Base-by-base conservation (phyloP, 768 basidiomycete genomes). In the Agrocybe chaxingu region DNA sequence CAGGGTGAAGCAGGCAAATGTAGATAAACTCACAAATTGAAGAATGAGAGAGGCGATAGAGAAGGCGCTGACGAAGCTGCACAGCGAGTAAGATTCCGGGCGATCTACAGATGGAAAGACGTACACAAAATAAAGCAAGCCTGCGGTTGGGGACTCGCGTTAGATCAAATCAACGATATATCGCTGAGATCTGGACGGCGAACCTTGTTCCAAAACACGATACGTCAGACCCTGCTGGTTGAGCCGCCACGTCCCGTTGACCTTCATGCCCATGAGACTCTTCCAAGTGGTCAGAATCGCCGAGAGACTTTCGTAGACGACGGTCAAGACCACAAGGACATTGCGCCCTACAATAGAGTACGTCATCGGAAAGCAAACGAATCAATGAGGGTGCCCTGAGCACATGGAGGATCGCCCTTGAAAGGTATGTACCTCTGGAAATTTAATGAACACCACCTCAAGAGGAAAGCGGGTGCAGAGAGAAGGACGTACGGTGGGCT, bases 121-220 rank as follows among this genome's bases (percentile, higher is more conserved):
- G 11, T n/a, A 51, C 50, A 33, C 44, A 11, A 51, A 45, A 31
- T 51, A 51, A 2, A 51, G 35, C 10, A 51, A 13, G 6, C 47
- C 47, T 48, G 7, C 7, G 6, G 3, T 12, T 38, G 5, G 19
- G 38, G 2, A 24, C 24, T 24, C 18, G 45, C 11, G 16, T 10
- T n/a, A 11, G 36, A 36, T 2, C 16, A 9, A 39, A 16, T 16
- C 16, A 16, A 16, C 1, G 24, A 3, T 24, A 24, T 3, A 24
- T 3, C 5, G 29, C 5, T 9, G 11, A 8, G 1, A n/a, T 8
- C 31, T 3, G 3, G n/a, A 24, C 16, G 16, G 1, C 47, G 11
- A 7, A 38, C 50, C 50, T 51, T 51, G 44, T 11, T 51, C 34
- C 13, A 51, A 8, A 24, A 51, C 13, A 4, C 45, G 8, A 18